These are phyloP conservation scores for Aspergillus niger DNA, from an alignment of 2,329 filamentous ascomycete species.

Conservation along the genomic window DNA sequence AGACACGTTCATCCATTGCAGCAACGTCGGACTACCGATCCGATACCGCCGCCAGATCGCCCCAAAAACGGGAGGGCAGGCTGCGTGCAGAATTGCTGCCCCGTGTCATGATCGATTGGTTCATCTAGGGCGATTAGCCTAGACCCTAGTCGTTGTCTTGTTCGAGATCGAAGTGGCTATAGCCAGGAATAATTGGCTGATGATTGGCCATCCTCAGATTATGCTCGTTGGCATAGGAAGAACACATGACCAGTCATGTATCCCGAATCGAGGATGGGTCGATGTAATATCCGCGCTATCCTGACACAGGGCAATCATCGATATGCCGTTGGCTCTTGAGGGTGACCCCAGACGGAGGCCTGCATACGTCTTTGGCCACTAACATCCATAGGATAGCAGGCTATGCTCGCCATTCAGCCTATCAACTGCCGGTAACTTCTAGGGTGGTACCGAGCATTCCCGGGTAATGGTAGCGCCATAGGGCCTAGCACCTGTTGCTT, in stretches of 20 bases:
- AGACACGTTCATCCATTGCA: background rate
- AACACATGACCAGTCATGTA: background rate
- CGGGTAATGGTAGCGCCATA: background rate
- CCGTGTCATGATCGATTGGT: background rate
- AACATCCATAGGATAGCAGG: background rate
- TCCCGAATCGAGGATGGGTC: background rate
- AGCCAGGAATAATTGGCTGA: background rate
- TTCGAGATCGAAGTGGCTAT: background rate
- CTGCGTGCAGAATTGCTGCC: background rate
- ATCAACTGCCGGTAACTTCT: background rate
- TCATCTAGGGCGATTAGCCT: background rate
- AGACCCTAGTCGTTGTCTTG: background rate
- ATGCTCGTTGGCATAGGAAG: background rate
- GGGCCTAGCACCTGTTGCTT: background rate
- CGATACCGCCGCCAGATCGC: background rate
- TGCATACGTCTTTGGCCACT: background rate
- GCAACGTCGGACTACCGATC: constrained; percentile 3
- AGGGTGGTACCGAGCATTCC: background rate
- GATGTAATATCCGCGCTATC: background rate
- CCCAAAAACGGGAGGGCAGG: background rate
- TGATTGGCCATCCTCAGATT: background rate
- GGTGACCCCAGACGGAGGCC: background rate
- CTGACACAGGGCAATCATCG: background rate
- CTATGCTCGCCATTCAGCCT: background rate
- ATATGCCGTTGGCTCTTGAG: background rate